A percentile compares a stretch with the other conserved stretches of the same genome.
Evolutionary conservation across 208 protist genomes (phyloP).

Genomic region (Leishmania major): DNA sequence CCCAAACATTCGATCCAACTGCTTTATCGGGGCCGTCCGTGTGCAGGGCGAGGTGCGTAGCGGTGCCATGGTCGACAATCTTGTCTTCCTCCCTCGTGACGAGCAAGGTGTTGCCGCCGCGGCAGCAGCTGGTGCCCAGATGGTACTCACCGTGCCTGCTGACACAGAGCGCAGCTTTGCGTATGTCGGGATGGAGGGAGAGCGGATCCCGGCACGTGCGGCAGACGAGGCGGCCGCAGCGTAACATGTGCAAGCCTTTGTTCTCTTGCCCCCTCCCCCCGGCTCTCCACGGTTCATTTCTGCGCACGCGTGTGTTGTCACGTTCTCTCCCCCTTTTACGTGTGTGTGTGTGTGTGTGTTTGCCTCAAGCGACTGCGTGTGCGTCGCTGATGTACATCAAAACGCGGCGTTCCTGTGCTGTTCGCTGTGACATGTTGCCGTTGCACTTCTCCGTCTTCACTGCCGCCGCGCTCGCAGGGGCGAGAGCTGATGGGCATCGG

Average conservation of each 20-base stretch:
- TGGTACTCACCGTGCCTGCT: slow-evolving; percentile 14
- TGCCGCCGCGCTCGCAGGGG: background rate
- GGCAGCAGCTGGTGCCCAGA: slow-evolving; percentile 15
- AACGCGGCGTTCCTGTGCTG: background rate
- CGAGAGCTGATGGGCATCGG: background rate
- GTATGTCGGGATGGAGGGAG: slow-evolving; percentile 44
- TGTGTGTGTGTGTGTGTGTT: background rate
- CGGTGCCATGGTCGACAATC: slow-evolving; percentile 72
- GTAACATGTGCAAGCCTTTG: background rate
- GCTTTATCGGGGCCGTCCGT: slow-evolving; percentile 64
- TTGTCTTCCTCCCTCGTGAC: slow-evolving; percentile 55
- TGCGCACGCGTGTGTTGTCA: too few relatives aligned
- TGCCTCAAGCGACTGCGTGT: background rate
- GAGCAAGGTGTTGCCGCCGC: slow-evolving; percentile 18
- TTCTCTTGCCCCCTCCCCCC: background rate
- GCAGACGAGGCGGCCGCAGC: slow-evolving; percentile 3
- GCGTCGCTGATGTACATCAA: background rate
- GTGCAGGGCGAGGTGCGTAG: slow-evolving; percentile 69
- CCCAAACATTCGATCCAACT: slow-evolving; percentile 54
- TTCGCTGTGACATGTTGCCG: background rate
- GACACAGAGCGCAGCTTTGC: slow-evolving; percentile 32
- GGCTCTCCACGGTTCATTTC: background rate
- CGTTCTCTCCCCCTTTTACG: background rate
- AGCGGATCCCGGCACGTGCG: slow-evolving; percentile 17
- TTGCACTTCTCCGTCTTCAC: background rate